Evolutionary conservation across 306 rosid species (phyloP), one percentile per base, ranked within the genome.

Genomic region (Quercus glauca): DNA sequence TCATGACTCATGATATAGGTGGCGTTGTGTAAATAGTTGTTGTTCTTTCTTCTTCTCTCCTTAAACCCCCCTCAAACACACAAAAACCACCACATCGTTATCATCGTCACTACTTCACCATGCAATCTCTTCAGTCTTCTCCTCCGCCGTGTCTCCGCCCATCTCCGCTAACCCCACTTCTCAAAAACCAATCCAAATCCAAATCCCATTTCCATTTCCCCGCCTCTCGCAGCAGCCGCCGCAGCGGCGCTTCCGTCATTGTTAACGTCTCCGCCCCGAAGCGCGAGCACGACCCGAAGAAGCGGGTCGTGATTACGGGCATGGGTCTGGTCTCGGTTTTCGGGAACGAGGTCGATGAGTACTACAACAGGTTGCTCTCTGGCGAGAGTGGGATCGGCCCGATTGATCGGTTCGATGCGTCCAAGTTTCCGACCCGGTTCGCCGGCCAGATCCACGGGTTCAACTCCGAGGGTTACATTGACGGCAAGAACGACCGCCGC

Each of bases 401-500:
- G 6, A 93, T 96, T 21, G 96, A 96, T 59, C 90, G 98, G 0
- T 96, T 91, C 41, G 98, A 96, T 57, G 98, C 96, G 1, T 93
- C 99, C 18, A 96, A 96, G 86, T 96, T 96, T 41, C 96, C 99
- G 5, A 96, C 99, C 13, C 80, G 98, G 64, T 96, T 96, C 61
- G 98, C 91, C 5, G 98, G 99, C 11, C 98, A 93, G 96, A 96
- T 93, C 92, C 97, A 84, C 0, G 94, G 88, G 14, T 96, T 96
- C 78, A 78, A n/a, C 74, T 82, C 97, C 0, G 84, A 93, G 79
- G 99, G 99, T 0, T 93, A 91, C 85, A 93, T 96, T 78, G 98
- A 96, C 19, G 98, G 98, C 14, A 96, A 96, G 87, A 93, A 96
- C 51, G 99, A 96, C 71, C 87, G 98, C 26, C 87, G 96, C 5